phyloP scores from a whole-genome alignment of 768 basidiomycete genomes.

The Tulasnella sp. region DNA sequence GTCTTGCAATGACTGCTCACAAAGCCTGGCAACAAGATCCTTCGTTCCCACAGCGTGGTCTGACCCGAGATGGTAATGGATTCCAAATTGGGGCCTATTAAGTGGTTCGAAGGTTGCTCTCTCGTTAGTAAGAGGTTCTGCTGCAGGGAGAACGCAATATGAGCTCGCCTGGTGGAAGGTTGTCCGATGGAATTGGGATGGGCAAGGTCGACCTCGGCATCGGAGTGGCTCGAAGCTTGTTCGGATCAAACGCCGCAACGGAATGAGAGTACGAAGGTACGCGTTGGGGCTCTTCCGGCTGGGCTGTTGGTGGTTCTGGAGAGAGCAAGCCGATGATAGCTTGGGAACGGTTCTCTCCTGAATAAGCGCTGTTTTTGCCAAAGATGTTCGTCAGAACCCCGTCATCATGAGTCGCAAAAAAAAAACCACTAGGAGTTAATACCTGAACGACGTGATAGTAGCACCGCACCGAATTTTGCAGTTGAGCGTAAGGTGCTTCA shows the following conservation, averaged over 20 bases:
- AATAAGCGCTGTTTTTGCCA: constrained; percentile 21
- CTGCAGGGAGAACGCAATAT: no score
- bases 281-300: neutral
- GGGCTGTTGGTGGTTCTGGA: constrained; percentile 1
- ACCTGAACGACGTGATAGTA: constrained; percentile 23
- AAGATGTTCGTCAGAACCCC: neutral
- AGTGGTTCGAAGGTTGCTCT: no score
- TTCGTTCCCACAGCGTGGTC: constrained; percentile 25
- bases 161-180: neutral
- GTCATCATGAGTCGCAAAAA: no score
- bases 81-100: neutral
- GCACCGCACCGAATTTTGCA: constrained; percentile 25
- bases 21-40: constrained; percentile 22
- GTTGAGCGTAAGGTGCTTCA: constrained; percentile 19
- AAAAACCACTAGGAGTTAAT: neutral
- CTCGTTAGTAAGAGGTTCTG: no score
- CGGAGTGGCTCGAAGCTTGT: neutral
- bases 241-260: neutral
- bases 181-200: neutral
- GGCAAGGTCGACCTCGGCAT: neutral
- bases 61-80: constrained; percentile 25
- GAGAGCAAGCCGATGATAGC: constrained; percentile 21
- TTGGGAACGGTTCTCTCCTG: constrained; percentile 22
- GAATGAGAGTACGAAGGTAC: neutral
- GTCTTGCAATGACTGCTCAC: constrained; percentile 13